These are phyloP conservation scores for Podospora australis DNA, from an alignment of 495 filamentous ascomycete species.

Conservation along the genomic window DNA sequence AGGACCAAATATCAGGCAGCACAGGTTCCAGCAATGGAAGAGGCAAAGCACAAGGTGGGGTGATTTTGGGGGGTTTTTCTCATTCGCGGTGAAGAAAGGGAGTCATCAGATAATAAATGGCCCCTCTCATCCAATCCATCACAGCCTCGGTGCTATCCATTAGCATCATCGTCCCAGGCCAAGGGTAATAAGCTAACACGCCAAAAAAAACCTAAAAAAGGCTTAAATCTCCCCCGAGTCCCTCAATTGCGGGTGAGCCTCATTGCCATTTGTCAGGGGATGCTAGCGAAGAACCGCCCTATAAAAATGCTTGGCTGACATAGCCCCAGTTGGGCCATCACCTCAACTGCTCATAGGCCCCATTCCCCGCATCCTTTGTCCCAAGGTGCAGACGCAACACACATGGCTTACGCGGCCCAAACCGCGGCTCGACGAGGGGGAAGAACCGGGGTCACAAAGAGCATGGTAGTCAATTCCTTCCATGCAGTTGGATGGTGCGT, in stretches of 20 bases:
- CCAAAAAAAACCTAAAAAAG: constrained; percentile 7
- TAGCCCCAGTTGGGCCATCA: too few relatives aligned
- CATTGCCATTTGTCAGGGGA: constrained; percentile 12
- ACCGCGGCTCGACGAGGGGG: too few relatives aligned
- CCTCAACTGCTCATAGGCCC: background rate
- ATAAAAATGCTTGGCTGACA: constrained; percentile 16
- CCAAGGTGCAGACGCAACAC: constrained; percentile 13
- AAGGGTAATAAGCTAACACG: background rate
- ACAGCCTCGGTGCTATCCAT: constrained; percentile 9
- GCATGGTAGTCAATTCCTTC: too few relatives aligned
- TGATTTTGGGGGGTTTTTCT: background rate
- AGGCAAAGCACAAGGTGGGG: constrained; percentile 1
- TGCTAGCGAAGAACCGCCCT: constrained; percentile 3
- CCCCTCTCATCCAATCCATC: background rate
- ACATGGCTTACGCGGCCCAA: constrained; percentile 23
- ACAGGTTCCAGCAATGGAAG: background rate
- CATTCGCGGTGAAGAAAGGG: background rate
- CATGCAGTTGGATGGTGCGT: too few relatives aligned
- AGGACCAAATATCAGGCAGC: background rate
- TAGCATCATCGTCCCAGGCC: constrained; percentile 2
- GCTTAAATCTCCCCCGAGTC: constrained; percentile 8
- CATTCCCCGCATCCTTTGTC: constrained; percentile 13
- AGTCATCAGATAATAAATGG: constrained; percentile 5
- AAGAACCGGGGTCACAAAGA: too few relatives aligned
- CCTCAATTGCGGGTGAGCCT: background rate